Conservation (phyloP, 768 basidiomycete species). For the Calocybe cyanea region DNA sequence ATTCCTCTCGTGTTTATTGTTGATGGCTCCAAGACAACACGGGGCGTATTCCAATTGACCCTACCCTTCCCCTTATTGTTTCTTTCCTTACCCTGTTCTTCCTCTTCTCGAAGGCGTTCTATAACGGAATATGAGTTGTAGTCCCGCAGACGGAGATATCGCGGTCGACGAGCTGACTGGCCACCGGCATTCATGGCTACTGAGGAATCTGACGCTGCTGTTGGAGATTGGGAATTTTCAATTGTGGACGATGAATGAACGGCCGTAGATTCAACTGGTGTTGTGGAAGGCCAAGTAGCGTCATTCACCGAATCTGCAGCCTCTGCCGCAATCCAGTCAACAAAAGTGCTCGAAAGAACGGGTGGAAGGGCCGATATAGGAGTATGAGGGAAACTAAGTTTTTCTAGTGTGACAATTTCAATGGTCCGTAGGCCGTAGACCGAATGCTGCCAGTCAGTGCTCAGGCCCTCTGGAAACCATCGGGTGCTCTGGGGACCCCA, state of each 20-base stretch:
- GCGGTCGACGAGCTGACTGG: not conserved
- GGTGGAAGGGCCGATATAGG: not conserved
- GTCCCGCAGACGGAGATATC: conserved; percentile 32
- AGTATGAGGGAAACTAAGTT: not conserved
- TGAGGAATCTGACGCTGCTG: not conserved
- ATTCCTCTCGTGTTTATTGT: conserved; percentile 39
- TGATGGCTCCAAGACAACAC: conserved; percentile 38
- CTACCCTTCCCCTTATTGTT: conserved; percentile 25
- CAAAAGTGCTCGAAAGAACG: not conserved
- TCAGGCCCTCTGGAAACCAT: conserved; percentile 49
- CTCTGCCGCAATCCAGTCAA: not conserved
- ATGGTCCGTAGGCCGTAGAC: conserved; percentile 48
- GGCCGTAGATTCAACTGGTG: not conserved
- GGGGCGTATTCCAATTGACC: conserved; percentile 26
- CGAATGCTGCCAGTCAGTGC: conserved; percentile 55
- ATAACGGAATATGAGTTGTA: conserved; percentile 32
- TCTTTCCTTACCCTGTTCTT: not conserved
- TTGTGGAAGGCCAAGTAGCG: not conserved
- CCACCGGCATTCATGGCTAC: not conserved
- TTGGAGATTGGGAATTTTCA: not conserved
- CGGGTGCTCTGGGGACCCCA: conserved; percentile 52
- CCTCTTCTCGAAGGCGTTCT: conserved; percentile 11
- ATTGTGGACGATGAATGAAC: not conserved
- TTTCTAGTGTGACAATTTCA: conserved; percentile 31
- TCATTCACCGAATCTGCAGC: not conserved